A percentile compares a stretch with the other conserved stretches of the same genome.
Conservation (phyloP, 257 asterid genomes). For the Plantago ovata region DNA sequence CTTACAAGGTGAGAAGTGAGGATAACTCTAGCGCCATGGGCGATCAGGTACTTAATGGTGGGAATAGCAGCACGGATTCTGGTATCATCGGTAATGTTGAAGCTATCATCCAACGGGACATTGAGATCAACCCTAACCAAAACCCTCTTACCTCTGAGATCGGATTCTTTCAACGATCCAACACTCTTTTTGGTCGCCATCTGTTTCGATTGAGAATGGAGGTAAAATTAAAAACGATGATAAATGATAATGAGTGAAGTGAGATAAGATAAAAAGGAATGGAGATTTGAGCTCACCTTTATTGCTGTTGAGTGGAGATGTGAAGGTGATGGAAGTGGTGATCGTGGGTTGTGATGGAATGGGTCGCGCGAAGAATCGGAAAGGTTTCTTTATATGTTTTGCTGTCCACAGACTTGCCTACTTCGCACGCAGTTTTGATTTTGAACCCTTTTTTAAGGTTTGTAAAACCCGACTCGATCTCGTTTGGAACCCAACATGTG, state of each 20-base stretch:
- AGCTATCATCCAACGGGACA: slow-evolving; percentile 81
- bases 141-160: slow-evolving; percentile 80
- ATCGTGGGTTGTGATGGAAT: background rate
- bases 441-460: too few relatives aligned
- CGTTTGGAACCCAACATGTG: too few relatives aligned
- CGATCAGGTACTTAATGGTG: slow-evolving; percentile 66
- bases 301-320: background rate
- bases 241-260: background rate
- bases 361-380: background rate
- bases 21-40: slow-evolving; percentile 55
- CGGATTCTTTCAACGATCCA: slow-evolving; percentile 68
- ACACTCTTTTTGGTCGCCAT: slow-evolving; percentile 95
- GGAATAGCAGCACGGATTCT: slow-evolving; percentile 82
- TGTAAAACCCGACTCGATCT: too few relatives aligned
- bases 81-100: slow-evolving; percentile 82
- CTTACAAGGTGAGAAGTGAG: slow-evolving; percentile 84
- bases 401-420: too few relatives aligned
- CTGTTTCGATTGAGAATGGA: slow-evolving; percentile 1
- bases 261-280: background rate
- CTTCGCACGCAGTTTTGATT: too few relatives aligned
- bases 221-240: slow-evolving; percentile 1
- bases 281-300: background rate
- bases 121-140: slow-evolving; percentile 85
- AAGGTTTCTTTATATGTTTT: too few relatives aligned
- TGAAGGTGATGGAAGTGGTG: background rate